Base-by-base conservation (phyloP, 306 rosid species). In the Echinosophora koreensis region DNA sequence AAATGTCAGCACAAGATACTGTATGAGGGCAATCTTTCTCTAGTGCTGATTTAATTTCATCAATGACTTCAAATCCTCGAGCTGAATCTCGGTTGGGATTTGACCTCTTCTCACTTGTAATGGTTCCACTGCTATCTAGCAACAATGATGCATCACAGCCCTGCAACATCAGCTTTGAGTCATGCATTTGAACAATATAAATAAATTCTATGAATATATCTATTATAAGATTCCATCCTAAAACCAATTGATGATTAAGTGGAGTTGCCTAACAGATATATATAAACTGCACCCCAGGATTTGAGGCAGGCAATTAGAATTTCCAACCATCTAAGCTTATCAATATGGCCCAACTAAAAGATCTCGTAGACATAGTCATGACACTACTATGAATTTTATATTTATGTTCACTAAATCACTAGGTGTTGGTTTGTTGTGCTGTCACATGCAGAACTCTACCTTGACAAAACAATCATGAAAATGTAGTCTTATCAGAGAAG, bases 401-500 rank as follows among this genome's bases (percentile, higher is more conserved):
- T 51, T 46, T 62, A 15, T 14, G 17, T 77, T 69, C 35, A 44
- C 30, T 10, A 34, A 52, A 47, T 39, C 16, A 42, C 52, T 14
- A 17, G 47, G 34, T 35, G 30, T 8, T 30, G 70, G 59, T 27
- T 52, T 62, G 49, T 52, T 55, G 49, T 15, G 9, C 7, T 59
- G 68, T 59, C 4, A 51, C 47, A 42, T 61, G 60, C 9, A 57
- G 49, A 46, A 39, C 32, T 30, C 32, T 30, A 91, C 99, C 99
- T 95, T 72, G 70, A 92, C 99, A 82, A 95, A 95, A 54, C 99
- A 95, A 50, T 95, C 99, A 71, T 95, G 99, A 66, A 95, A 95
- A 68, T 90, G 97, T 41, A 95, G 89, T 71, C 97, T 82, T 61
- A 95, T 82, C 71, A 95, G 67, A 0, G 99, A 95, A 85, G 99